Conservation (phyloP, 148 eudicot species). For the Pouteria glomerata region DNA sequence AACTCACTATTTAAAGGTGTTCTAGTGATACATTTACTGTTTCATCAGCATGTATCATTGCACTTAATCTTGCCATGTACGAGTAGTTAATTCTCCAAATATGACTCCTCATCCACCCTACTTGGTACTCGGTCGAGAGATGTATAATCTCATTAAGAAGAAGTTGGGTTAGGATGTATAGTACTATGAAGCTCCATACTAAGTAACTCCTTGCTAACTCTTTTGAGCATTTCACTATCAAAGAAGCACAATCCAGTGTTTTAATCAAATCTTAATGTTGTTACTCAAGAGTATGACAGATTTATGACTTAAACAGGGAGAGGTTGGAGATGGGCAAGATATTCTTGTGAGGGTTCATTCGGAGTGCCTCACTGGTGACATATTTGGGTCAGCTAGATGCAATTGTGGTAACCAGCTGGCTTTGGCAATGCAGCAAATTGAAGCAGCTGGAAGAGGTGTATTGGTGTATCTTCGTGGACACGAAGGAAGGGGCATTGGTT, state of each 20-base stretch:
- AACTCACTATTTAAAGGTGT: not conserved
- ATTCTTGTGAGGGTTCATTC: slow-evolving; percentile 65
- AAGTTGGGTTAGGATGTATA: no score
- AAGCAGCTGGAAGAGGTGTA: slow-evolving; percentile 48
- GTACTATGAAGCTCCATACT: no score
- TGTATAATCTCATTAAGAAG: no score
- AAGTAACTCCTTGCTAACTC: no score
- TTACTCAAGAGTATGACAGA: not conserved
- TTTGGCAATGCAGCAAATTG: slow-evolving; percentile 49
- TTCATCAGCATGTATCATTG: not conserved
- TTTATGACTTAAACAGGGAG: slow-evolving; percentile 43
- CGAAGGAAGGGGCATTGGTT: slow-evolving; percentile 52
- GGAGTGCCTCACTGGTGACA: slow-evolving; percentile 51
- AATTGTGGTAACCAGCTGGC: slow-evolving; percentile 48
- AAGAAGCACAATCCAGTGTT: not conserved
- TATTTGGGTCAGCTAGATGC: slow-evolving; percentile 49
- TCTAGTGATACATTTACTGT: not conserved
- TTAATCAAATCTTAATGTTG: not conserved
- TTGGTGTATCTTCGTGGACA: slow-evolving; percentile 51
- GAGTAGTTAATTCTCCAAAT: no score
- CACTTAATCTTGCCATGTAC: not conserved
- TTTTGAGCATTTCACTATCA: not conserved
- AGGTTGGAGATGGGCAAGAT: slow-evolving; percentile 64
- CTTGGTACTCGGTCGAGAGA: no score
- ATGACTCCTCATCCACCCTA: no score